phyloP scores from a whole-genome alignment of 2,329 filamentous ascomycete genomes.

The Aspergillus calidoustus region DNA sequence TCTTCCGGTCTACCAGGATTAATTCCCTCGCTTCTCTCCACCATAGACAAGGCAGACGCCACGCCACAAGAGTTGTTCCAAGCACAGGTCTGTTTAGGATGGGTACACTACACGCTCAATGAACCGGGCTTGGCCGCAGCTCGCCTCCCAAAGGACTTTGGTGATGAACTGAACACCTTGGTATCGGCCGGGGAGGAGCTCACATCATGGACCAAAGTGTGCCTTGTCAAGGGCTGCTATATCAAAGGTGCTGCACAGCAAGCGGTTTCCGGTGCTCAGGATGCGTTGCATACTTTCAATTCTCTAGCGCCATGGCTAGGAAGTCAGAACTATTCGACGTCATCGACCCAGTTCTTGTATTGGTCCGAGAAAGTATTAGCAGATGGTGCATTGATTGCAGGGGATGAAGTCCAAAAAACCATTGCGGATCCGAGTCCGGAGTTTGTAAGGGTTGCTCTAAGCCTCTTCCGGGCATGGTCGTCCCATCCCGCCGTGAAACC shows the following conservation, averaged over 20 bases:
- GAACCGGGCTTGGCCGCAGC: slow-evolving; percentile 67
- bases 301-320: slow-evolving; percentile 67
- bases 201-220: slow-evolving; percentile 80
- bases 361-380: slow-evolving; percentile 81
- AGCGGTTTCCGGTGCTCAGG: slow-evolving; percentile 46
- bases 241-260: slow-evolving; percentile 67
- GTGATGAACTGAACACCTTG: slow-evolving; percentile 58
- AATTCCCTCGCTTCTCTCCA: slow-evolving; percentile 48
- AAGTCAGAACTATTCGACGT: slow-evolving; percentile 39
- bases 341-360: slow-evolving; percentile 67
- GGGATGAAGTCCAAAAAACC: slow-evolving; percentile 50
- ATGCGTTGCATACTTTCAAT: slow-evolving; percentile 70
- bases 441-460: slow-evolving; percentile 46
- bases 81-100: slow-evolving; percentile 80
- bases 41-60: slow-evolving; percentile 62
- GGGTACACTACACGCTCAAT: slow-evolving; percentile 78
- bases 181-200: slow-evolving; percentile 57
- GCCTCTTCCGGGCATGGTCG: slow-evolving; percentile 55
- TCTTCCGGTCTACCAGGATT: slow-evolving; percentile 48
- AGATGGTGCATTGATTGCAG: slow-evolving; percentile 72
- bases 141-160: slow-evolving; percentile 67
- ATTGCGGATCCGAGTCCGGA: slow-evolving; percentile 28
- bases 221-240: slow-evolving; percentile 77
- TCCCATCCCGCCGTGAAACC: slow-evolving; percentile 42
- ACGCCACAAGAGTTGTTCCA: slow-evolving; percentile 68